phyloP scores from a whole-genome alignment of 2,329 filamentous ascomycete species.

The Chaetomium strumarium region DNA sequence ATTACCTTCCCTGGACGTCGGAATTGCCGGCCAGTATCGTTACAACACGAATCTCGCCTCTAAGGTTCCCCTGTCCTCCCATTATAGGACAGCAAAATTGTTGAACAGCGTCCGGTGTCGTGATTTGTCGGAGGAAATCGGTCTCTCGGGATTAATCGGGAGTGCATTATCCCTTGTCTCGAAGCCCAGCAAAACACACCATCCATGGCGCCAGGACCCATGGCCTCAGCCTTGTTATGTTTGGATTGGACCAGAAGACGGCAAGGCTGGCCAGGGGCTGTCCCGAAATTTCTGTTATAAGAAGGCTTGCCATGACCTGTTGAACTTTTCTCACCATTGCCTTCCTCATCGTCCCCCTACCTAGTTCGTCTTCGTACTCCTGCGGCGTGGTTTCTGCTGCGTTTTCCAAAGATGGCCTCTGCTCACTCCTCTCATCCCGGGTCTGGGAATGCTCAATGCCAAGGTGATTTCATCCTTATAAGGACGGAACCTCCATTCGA shows the following conservation, averaged over 20 bases:
- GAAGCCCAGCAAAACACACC: slow-evolving; percentile 14
- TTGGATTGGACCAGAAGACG: not conserved
- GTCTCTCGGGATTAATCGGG: slow-evolving; percentile 14
- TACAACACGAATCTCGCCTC: slow-evolving; percentile 6
- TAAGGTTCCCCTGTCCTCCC: not conserved
- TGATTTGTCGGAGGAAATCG: slow-evolving; percentile 4
- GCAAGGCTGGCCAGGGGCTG: not conserved
- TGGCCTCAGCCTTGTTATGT: slow-evolving; percentile 3
- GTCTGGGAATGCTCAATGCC: slow-evolving; percentile 1
- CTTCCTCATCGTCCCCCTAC: no score
- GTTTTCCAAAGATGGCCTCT: slow-evolving; percentile 1
- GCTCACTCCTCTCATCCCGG: not conserved
- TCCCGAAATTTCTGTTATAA: slow-evolving; percentile 6
- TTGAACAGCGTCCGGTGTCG: not conserved
- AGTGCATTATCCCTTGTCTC: slow-evolving; percentile 3
- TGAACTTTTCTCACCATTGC: not conserved
- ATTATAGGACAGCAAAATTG: not conserved
- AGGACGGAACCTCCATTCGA: not conserved
- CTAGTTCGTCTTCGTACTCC: not conserved
- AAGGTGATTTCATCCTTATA: slow-evolving; percentile 3
- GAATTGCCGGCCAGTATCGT: not conserved
- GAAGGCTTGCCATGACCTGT: not conserved
- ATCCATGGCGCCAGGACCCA: slow-evolving; percentile 8
- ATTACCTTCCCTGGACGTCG: not conserved
- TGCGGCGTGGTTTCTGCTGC: not conserved